These are phyloP conservation scores for Nicotiana benthamiana DNA, from an alignment of 257 asterid species.

Conservation along the genomic window DNA sequence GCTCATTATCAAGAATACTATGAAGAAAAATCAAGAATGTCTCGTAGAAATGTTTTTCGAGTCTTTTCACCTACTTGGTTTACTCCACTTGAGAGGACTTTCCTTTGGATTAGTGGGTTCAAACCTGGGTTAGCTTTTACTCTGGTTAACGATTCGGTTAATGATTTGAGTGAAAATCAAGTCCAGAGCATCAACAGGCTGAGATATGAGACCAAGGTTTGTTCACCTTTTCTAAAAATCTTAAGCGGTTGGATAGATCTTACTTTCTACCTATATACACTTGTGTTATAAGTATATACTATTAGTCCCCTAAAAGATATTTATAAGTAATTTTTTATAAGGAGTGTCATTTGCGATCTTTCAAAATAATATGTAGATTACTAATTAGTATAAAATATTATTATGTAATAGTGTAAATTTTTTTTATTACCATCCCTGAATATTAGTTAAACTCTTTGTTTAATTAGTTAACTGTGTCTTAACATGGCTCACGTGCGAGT, in stretches of 20 bases:
- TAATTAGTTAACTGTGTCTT: neutral
- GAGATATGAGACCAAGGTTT: constrained; percentile 17
- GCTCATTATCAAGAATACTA: constrained; percentile 43
- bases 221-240: neutral
- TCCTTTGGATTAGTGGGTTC: constrained; percentile 51
- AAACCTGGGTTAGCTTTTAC: constrained; percentile 33
- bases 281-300: too few relatives aligned
- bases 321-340: too few relatives aligned
- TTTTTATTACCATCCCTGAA: too few relatives aligned
- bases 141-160: constrained; percentile 8
- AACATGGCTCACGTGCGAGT: too few relatives aligned
- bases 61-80: constrained; percentile 52
- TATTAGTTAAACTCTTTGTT: too few relatives aligned
- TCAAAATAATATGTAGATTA: too few relatives aligned
- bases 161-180: constrained; percentile 27
- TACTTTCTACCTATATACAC: too few relatives aligned
- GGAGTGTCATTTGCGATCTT: too few relatives aligned
- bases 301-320: too few relatives aligned
- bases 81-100: constrained; percentile 33
- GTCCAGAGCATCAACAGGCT: constrained; percentile 7
- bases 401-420: too few relatives aligned
- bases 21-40: constrained; percentile 35
- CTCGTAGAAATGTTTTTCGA: constrained; percentile 22
- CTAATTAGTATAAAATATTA: too few relatives aligned
- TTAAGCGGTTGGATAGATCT: too few relatives aligned